phyloP scores from a whole-genome alignment of 2,329 filamentous ascomycete genomes.

The Monosporascus cannonballus region DNA sequence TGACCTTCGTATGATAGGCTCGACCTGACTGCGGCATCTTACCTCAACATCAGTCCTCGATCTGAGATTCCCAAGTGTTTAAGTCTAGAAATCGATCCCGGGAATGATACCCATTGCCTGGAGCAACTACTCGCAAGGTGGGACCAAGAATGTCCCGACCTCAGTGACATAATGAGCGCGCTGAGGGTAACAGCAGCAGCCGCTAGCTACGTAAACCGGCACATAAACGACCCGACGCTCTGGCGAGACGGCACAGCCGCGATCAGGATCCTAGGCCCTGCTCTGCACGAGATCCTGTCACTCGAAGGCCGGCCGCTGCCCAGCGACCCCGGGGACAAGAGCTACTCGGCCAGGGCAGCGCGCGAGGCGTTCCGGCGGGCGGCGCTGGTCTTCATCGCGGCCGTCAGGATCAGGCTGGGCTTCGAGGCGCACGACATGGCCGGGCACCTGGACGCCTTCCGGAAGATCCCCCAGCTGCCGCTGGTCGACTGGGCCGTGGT shows the following conservation, averaged over 20 bases:
- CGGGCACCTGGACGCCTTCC: constrained; percentile 19
- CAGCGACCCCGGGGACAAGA: constrained; percentile 4
- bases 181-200: constrained; percentile 18
- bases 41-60: constrained; percentile 14
- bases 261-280: constrained; percentile 18
- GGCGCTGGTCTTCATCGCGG: constrained; percentile 19
- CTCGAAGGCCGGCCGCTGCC: constrained; percentile 19
- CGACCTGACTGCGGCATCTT: constrained; percentile 20
- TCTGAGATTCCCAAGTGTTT: constrained; percentile 14
- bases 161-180: constrained; percentile 18
- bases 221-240: constrained; percentile 8
- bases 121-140: constrained; percentile 14
- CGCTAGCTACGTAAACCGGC: constrained; percentile 20
- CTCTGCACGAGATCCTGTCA: constrained; percentile 17
- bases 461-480: constrained; percentile 20
- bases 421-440: constrained; percentile 14
- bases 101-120: constrained; percentile 13
- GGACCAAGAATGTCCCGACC: constrained; percentile 13
- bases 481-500: constrained; percentile 18
- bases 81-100: constrained; percentile 14
- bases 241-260: constrained; percentile 20
- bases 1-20: constrained; percentile 10
- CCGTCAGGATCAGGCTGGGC: constrained; percentile 17
- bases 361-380: constrained; percentile 22
- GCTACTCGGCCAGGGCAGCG: constrained; percentile 16